Evolutionary conservation across 2,329 filamentous ascomycete species (phyloP), one percentile per base, ranked within the genome.

Genomic region (Pseudocercospora macadamiae): DNA sequence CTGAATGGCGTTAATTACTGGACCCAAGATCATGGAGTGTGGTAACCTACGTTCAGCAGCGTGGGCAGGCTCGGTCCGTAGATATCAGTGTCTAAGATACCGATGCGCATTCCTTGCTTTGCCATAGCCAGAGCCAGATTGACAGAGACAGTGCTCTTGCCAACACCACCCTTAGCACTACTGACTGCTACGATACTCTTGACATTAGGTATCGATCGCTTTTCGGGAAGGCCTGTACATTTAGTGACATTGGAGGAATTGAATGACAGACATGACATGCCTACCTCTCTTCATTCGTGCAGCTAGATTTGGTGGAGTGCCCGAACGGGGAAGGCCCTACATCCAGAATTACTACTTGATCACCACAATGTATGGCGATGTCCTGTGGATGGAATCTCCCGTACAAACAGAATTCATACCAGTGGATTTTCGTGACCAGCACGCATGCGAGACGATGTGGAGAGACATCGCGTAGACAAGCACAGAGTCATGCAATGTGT

Each of bases 101-200:
- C 95, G 2, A 89, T 86, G 55, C 90, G 86, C 64, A 93, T 85
- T 14, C 93, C 93, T 57, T 86, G 85, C 39, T 89, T 86, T 2
- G 93, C 92, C 71, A 96, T 91, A 4, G 93, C 86, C 0, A 99
- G 82, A 0, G 95, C 90, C 21, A 99, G 81, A 69, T 99, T 99
- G 90, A 90, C 89, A 59, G 93, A 88, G 44, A 97, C 87, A 6
- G 95, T 99, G 67, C 91, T 96, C 74, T 99, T 99, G 1, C 95
- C 95, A 0, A 99, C 95, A n/a, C 95, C 95, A 2, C 95, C 95
- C 73, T 99, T 99, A 12, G 95, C 95, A 1, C 93, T 97, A 3
- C 92, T 96, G 12, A 99, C 91, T n/a, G 93, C 92, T 59, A 99
- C 86, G n/a, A 97, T 87, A 73, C 96, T 96, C 65, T 86, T 84